Conservation (phyloP, 2,329 filamentous ascomycete species). For the Ophioceras dolichostomum region DNA sequence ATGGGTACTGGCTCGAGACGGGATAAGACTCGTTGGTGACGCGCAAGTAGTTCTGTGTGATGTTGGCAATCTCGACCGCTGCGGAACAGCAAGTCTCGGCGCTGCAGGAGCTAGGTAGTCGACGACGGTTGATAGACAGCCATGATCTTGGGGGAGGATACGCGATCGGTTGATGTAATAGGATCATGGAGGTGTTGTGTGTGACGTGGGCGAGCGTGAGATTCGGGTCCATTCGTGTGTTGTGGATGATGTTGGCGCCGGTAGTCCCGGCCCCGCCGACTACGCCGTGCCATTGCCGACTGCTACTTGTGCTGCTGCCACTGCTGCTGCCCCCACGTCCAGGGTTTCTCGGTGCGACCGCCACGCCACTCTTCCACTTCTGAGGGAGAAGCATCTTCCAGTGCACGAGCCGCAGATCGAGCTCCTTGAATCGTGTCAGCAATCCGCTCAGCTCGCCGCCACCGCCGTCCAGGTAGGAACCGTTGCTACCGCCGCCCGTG, state of each 20-base stretch:
- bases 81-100: slow-evolving; percentile 35
- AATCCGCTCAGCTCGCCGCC: slow-evolving; percentile 21
- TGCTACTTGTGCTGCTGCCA: background rate
- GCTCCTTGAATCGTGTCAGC: slow-evolving; percentile 26
- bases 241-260: too few relatives aligned
- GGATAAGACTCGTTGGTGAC: slow-evolving; percentile 15
- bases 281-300: background rate
- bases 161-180: slow-evolving; percentile 34
- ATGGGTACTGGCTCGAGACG: slow-evolving; percentile 25
- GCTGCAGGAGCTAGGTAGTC: slow-evolving; percentile 29
- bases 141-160: too few relatives aligned
- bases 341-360: too few relatives aligned
- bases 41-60: slow-evolving; percentile 31
- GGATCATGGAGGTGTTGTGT: slow-evolving; percentile 35
- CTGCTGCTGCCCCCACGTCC: too few relatives aligned
- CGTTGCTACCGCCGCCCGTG: slow-evolving; percentile 9
- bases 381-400: slow-evolving; percentile 13
- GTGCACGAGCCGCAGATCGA: slow-evolving; percentile 23
- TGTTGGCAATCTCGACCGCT: slow-evolving; percentile 30
- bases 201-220: slow-evolving; percentile 34
- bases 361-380: slow-evolving; percentile 7
- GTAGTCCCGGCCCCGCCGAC: too few relatives aligned
- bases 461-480: too few relatives aligned
- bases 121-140: slow-evolving; percentile 17
- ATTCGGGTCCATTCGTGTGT: slow-evolving; percentile 33